Base-by-base conservation (phyloP, 306 rosid genomes). In the Cucurbita ficifolia region DNA sequence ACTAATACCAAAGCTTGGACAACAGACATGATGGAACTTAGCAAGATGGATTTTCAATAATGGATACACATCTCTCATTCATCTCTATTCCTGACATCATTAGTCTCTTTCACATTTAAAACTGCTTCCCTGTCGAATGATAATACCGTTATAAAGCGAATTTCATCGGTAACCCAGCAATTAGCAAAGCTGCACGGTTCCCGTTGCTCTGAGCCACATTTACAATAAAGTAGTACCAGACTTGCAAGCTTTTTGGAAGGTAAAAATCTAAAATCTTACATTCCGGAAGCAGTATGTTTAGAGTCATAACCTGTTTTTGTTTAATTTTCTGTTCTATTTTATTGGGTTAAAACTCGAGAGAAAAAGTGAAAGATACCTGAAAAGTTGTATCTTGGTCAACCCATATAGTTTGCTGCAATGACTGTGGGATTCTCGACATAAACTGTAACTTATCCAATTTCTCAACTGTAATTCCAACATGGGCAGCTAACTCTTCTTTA, bases 361-460 rank as follows among this genome's bases (percentile, higher is more conserved):
- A 63, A 63, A 50, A 49, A 49, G 65, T 64, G 69, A 76, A 67
- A 73, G 79, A 38, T 87, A 93, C 98, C 96, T 93, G 98, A 79
- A 76, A 88, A 58, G 96, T 93, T 71, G 92, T 87, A 68, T 80
- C 84, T 79, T 90, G 96, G 83, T 86, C 92, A 51, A 92, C 76
- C 98, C 97, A 90, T 40, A 90, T 92, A 24, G 86, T 77, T 86
- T 81, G 84, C 74, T 93, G 94, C 90, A 93, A 87, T 7, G 98
- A 93, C 75, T 88, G 82, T 5, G 98, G 96, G 58, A 70, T 80
- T 86, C 97, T 88, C 42, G 96, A 79, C 71, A 77, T 69, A 78
- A 39, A 85, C 49, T 86, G 74, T 81, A 88, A 81, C 74, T 75
- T 82, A 60, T 84, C 89, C 83, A 90, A 79, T 90, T 81, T 93